Evolutionary conservation across 257 asterid genomes (phyloP).

Genomic region (Mentha longifolia): DNA sequence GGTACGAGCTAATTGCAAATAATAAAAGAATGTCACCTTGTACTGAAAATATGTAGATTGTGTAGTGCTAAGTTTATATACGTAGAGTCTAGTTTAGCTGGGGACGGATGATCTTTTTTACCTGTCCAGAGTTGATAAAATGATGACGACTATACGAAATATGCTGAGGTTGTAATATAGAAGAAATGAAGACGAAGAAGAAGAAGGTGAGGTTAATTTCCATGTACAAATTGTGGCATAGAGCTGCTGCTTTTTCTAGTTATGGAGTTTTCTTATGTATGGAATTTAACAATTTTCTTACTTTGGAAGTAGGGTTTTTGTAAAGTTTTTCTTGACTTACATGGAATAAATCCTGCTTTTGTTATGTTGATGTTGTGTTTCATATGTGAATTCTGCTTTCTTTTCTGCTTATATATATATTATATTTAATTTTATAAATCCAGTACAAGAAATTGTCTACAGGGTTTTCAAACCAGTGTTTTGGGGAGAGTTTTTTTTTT

Average conservation of each 20-base stretch:
- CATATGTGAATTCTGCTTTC: not conserved
- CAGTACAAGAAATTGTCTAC: too few species aligned
- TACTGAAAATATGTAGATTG: conserved; percentile 49
- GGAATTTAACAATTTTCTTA: conserved; percentile 15
- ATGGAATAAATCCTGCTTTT: conserved; percentile 18
- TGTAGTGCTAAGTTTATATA: conserved; percentile 37
- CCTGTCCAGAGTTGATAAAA: conserved; percentile 31
- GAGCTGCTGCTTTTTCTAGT: conserved; percentile 36
- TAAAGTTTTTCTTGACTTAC: conserved; percentile 18
- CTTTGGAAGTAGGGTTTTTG: not conserved
- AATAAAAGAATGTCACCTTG: conserved; percentile 34
- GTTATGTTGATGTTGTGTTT: not conserved
- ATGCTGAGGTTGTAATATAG: conserved; percentile 48
- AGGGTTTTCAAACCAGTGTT: too few species aligned
- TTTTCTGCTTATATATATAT: too few species aligned
- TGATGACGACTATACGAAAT: conserved; percentile 26
- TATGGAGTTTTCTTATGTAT: conserved; percentile 32
- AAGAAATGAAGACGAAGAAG: not conserved
- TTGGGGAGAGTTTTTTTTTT: too few species aligned
- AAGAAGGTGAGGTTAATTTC: too few species aligned
- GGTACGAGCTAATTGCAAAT: conserved; percentile 45
- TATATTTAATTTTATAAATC: too few species aligned
- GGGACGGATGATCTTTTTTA: conserved; percentile 34
- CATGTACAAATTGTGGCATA: not conserved
- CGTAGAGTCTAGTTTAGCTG: conserved; percentile 46